A percentile compares a stretch with the other conserved stretches of the same genome.
Conservation (phyloP, 148 eudicot genomes). For the Cornus controversa region DNA sequence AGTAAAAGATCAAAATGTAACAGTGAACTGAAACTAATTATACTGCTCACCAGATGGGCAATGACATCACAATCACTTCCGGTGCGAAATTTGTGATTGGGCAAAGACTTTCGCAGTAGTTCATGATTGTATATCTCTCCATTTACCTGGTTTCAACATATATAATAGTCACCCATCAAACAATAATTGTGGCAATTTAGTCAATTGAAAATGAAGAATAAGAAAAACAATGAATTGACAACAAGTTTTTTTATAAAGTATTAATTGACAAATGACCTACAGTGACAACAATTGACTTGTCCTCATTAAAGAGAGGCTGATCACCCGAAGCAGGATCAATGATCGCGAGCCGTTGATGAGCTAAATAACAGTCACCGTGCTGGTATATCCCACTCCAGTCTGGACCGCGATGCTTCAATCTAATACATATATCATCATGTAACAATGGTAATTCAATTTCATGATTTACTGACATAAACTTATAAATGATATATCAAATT, state of each 20-base stretch:
- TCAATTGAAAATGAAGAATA: neutral
- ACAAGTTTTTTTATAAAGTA: neutral
- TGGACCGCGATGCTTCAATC: conserved; percentile 91
- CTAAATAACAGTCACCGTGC: conserved; percentile 58
- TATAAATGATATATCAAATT: neutral
- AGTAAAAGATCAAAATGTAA: neutral
- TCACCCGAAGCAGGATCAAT: conserved; percentile 94
- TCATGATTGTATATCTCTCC: conserved; percentile 94
- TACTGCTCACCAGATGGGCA: conserved; percentile 71
- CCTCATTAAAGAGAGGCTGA: conserved; percentile 81
- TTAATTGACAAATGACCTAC: conserved; percentile 25
- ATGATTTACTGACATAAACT: neutral
- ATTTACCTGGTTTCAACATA: conserved; percentile 50
- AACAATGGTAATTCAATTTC: neutral
- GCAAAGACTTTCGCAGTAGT: conserved; percentile 52
- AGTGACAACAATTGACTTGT: conserved; percentile 62
- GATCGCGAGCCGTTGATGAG: conserved; percentile 86
- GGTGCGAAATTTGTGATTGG: conserved; percentile 68
- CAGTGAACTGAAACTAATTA: no score
- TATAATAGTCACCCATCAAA: neutral
- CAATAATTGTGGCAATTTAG: neutral
- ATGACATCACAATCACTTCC: conserved; percentile 96
- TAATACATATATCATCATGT: conserved; percentile 2
- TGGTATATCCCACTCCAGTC: conserved; percentile 93
- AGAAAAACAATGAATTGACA: neutral